Evolutionary conservation across 176 grass and related monocot genomes (phyloP).

Genomic region (Areca catechu): DNA sequence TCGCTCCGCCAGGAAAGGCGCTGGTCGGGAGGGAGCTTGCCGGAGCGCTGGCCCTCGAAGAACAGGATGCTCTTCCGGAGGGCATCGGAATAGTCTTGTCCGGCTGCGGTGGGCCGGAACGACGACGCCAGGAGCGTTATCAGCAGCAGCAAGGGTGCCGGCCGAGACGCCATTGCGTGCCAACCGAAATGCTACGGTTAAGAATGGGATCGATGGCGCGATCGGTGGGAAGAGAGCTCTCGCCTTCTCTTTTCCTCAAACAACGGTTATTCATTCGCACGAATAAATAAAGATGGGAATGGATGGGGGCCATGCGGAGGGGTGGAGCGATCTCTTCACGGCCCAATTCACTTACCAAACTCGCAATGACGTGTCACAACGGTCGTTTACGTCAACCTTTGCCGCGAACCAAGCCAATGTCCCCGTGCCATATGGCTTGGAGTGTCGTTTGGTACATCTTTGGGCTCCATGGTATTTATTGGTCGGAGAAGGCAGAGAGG

Average conservation of each 20-base stretch:
- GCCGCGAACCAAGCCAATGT: too few species aligned
- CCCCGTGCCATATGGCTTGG: too few species aligned
- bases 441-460: too few species aligned
- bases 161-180: background rate
- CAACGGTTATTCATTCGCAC: background rate
- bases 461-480: too few species aligned
- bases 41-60: conserved; percentile 85
- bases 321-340: conserved; percentile 4
- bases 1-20: conserved; percentile 56
- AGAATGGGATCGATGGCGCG: too few species aligned
- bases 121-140: conserved; percentile 9
- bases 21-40: conserved; percentile 42
- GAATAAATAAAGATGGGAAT: conserved; percentile 16
- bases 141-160: background rate
- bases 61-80: conserved; percentile 85
- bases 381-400: too few species aligned
- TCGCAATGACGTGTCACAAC: too few species aligned
- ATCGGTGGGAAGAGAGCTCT: background rate
- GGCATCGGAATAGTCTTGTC: conserved; percentile 63
- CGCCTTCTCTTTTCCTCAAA: conserved; percentile 1
- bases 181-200: too few species aligned
- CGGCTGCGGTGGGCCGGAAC: background rate
- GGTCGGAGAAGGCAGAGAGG: background rate
- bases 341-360: too few species aligned
- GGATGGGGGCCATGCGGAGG: background rate